Conservation (phyloP, 176 grass and related monocot species). For the Carex parvula region DNA sequence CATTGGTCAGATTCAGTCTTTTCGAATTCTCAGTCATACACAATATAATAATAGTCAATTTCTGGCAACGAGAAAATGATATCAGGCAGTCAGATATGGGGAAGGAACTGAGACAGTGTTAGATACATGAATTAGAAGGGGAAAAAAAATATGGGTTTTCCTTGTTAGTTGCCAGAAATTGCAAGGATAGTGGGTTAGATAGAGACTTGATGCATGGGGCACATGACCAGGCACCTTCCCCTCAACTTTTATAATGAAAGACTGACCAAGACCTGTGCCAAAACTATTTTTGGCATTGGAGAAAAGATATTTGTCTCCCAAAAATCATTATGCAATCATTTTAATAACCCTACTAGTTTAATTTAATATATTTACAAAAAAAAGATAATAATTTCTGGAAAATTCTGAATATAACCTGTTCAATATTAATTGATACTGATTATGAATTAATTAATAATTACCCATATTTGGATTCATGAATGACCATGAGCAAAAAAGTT, state of each 20-base stretch:
- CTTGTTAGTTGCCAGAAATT: slow-evolving; percentile 8
- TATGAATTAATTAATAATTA: too few relatives aligned
- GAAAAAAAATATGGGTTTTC: neutral
- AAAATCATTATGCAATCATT: too few relatives aligned
- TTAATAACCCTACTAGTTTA: too few relatives aligned
- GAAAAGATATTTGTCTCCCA: too few relatives aligned
- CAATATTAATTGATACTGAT: too few relatives aligned
- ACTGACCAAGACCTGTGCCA: neutral
- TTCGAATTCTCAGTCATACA: neutral
- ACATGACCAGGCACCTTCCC: neutral
- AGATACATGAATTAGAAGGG: neutral
- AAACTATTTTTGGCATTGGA: too few relatives aligned
- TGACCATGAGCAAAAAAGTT: too few relatives aligned
- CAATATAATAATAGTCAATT: neutral
- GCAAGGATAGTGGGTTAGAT: neutral
- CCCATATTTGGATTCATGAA: too few relatives aligned
- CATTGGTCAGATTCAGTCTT: neutral
- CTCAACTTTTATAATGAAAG: neutral
- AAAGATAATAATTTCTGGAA: too few relatives aligned
- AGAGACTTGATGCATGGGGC: neutral
- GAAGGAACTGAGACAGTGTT: neutral
- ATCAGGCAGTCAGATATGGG: neutral
- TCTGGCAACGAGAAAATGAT: slow-evolving; percentile 5
- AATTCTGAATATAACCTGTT: too few relatives aligned
- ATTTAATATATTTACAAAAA: too few relatives aligned